Percentiles rank a stretch among this genome's conserved stretches.
Conservation (phyloP, 441 rosid genomes). For the Viola pubescens region DNA sequence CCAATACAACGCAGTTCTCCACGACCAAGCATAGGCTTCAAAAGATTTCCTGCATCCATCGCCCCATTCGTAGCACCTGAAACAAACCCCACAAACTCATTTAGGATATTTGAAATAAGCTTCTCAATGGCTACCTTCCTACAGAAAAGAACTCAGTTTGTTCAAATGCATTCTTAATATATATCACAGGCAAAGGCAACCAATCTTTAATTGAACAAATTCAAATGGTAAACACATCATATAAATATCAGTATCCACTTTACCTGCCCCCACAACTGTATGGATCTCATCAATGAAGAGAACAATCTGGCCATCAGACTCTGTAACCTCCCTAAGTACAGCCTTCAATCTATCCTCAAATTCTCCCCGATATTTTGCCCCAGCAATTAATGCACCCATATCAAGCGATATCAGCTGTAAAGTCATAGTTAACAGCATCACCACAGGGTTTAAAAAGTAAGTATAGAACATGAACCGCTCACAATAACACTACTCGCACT, state of each 20-base stretch:
- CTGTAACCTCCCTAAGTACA: conserved; percentile 86
- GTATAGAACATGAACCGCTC: neutral
- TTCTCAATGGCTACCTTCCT: too few species aligned
- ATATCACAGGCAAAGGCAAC: too few species aligned
- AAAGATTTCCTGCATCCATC: conserved; percentile 92
- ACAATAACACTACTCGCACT: neutral
- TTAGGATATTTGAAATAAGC: too few species aligned
- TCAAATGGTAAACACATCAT: neutral
- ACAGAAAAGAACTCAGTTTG: too few species aligned
- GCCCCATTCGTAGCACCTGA: conserved; percentile 97
- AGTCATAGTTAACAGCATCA: conserved; percentile 1
- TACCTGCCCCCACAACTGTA: conserved; percentile 97
- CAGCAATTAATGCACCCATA: conserved; percentile 96
- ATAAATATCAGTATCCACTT: neutral
- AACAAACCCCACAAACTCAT: conserved; percentile 9
- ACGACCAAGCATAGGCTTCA: conserved; percentile 95
- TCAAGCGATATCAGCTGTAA: conserved; percentile 86
- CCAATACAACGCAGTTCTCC: conserved; percentile 90
- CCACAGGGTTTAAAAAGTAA: neutral
- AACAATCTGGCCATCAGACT: conserved; percentile 81
- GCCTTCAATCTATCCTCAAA: conserved; percentile 96
- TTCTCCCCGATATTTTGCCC: conserved; percentile 95
- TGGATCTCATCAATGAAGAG: conserved; percentile 96
- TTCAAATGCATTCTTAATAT: too few species aligned
- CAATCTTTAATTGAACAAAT: neutral